phyloP scores from a whole-genome alignment of 306 rosid species.

The Pyrus bretschneideri region DNA sequence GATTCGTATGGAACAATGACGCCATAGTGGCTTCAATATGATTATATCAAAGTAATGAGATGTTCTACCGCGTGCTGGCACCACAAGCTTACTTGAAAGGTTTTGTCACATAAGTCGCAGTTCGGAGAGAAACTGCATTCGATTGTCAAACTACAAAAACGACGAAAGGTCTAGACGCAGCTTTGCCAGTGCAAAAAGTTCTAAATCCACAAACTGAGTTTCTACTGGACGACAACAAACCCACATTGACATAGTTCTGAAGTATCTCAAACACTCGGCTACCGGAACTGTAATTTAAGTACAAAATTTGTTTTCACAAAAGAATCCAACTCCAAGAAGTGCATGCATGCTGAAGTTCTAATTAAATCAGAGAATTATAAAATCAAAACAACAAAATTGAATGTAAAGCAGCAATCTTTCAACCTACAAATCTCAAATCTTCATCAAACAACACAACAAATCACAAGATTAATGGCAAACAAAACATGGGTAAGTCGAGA shows the following conservation, averaged over 20 bases:
- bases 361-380: neutral
- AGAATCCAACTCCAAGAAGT: neutral
- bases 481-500: neutral
- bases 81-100: neutral
- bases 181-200: slow-evolving; percentile 54
- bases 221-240: slow-evolving; percentile 37
- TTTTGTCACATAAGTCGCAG: neutral
- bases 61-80: neutral
- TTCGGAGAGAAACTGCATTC: neutral
- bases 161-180: slow-evolving; percentile 32
- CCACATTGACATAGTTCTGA: slow-evolving; percentile 30
- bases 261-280: slow-evolving; percentile 33
- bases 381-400: neutral
- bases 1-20: too few species aligned
- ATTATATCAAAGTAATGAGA: neutral
- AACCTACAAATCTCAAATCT: too few species aligned
- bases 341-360: neutral
- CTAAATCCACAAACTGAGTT: slow-evolving; percentile 42
- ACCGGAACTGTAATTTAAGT: slow-evolving; percentile 29
- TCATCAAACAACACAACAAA: neutral
- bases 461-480: neutral
- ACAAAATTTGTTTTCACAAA: slow-evolving; percentile 18
- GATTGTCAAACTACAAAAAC: neutral
- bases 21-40: neutral
- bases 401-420: neutral